Evolutionary conservation across 2,329 filamentous ascomycete genomes (phyloP).

Genomic region (Penicillium italicum): DNA sequence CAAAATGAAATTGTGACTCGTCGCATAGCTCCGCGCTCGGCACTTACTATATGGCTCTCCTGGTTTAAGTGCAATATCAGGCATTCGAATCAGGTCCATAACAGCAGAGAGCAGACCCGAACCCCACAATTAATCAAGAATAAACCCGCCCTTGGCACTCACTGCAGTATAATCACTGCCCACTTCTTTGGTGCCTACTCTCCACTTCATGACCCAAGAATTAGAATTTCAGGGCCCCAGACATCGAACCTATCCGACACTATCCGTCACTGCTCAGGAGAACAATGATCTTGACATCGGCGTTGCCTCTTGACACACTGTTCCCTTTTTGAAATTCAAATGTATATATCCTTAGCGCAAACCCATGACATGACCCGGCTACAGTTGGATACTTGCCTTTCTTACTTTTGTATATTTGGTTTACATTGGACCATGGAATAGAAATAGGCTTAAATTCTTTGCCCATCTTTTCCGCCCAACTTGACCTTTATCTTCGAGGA

Average conservation of each 20-base stretch:
- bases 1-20: not conserved
- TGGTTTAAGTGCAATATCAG: not conserved
- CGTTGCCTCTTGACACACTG: not conserved
- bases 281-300: not conserved
- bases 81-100: not conserved
- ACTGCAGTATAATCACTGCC: conserved; percentile 6
- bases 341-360: conserved; percentile 23
- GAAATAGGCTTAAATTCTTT: not conserved
- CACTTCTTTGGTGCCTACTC: conserved; percentile 9
- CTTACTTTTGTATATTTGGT: not conserved
- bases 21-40: not conserved
- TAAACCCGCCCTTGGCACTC: not conserved
- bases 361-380: conserved; percentile 16
- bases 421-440: not conserved
- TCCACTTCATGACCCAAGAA: conserved; percentile 1
- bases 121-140: not conserved
- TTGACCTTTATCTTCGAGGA: not conserved
- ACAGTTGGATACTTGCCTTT: not conserved
- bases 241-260: not conserved
- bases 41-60: not conserved
- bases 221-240: not conserved
- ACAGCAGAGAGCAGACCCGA: not conserved
- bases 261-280: not conserved
- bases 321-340: conserved; percentile 1
- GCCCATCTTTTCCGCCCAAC: not conserved